Evolutionary conservation across 805 yeast species (phyloP), one percentile per base, ranked within the genome.

Genomic region (Zygotorulaspora chibaensis): DNA sequence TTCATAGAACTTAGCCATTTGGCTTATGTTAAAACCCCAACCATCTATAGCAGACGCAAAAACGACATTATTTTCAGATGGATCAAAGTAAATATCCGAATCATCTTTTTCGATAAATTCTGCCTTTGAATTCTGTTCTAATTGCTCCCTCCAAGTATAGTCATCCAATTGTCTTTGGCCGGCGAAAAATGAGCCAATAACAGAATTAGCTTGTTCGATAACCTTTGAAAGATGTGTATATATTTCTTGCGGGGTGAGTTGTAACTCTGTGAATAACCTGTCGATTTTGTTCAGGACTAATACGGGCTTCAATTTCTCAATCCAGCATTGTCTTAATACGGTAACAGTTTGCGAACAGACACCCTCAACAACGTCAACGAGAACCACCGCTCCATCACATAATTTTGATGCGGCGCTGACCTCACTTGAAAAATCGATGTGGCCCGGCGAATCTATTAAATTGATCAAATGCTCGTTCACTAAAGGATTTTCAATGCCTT

Each of bases 401-500:
- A 93, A 71, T 58, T 99, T 75, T 1, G 98, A 89, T 1, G 98
- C 96, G 0, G 96, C 87, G 23, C 96, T 87, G 0, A 93, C 99
- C 62, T 93, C 99, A 10, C 95, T 84, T 1, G 96, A 84, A 64
- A 93, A 93, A 67, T 93, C 99, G 48, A 93, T 88, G 59, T 93
- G 99, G n/a, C 99, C 99, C 0, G 99, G 99, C 0, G 98, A 91
- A 66, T 93, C 99, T 47, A 93, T 91, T 57, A 93, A 75, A 61
- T 93, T 93, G 60, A 93, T 84, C 45, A 93, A 69, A 66, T 87
- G 86, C 59, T 93, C 96, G 35, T 79, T 79, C 33, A 83, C 76
- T n/a, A 68, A 47, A 16, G 74, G 73, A 47, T 67, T 82, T 9
- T 71, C 69, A 2, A 56, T 59, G 5, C 69, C 74, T 34, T 63